Percentiles rank a stretch among this genome's conserved stretches.
Conservation (phyloP, 202 grass and related monocot genomes). For the Setaria italica region DNA sequence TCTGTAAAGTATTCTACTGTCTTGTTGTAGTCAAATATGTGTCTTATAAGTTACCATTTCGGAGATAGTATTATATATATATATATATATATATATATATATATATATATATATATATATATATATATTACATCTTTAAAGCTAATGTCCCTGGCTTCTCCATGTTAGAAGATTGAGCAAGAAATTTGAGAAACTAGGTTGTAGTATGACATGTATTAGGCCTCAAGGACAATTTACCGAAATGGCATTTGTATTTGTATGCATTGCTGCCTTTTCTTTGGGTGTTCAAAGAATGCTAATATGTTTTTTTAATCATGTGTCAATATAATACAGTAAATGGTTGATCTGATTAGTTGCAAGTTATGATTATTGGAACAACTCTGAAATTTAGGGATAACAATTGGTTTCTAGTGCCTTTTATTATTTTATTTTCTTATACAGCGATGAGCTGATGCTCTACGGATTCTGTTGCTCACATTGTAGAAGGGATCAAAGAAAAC, state of each 20-base stretch:
- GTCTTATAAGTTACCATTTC: not conserved
- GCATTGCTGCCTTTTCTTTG: not conserved
- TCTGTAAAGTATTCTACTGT: not conserved
- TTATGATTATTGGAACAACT: not conserved
- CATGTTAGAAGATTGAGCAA: not conserved
- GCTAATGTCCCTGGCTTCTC: slow-evolving; percentile 16
- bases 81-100: not conserved
- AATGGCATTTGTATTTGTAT: slow-evolving; percentile 8
- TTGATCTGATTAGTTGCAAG: not conserved
- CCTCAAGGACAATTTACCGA: not conserved
- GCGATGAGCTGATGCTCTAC: not conserved
- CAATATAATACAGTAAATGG: not conserved
- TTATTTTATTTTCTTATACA: not conserved
- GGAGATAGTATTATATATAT: not conserved
- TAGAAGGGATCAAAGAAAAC: slow-evolving; percentile 52
- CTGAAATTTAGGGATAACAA: not conserved
- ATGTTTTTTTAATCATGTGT: not conserved
- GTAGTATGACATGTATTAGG: not conserved
- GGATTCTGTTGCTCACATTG: slow-evolving; percentile 31
- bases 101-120: not conserved
- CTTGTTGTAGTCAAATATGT: slow-evolving; percentile 14
- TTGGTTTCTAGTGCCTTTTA: not conserved
- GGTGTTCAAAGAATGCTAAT: not conserved
- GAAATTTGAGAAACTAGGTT: not conserved
- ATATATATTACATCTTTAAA: not conserved